phyloP scores from a whole-genome alignment of 139 green algal species.

The Chlamydomonas sp. region DNA sequence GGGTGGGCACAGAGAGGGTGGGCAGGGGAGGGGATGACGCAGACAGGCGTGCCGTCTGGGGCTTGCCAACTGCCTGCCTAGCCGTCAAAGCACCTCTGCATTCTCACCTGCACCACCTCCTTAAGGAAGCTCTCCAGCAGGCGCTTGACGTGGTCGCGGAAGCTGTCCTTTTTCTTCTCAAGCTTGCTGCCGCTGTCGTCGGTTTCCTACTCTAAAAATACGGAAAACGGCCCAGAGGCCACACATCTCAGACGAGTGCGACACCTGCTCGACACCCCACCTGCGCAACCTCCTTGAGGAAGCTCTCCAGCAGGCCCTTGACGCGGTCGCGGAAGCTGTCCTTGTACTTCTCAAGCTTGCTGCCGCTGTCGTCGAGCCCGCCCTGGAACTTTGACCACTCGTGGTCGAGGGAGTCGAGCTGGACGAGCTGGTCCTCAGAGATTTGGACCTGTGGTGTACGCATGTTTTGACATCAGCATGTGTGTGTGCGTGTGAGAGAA shows the following conservation, averaged over 20 bases:
- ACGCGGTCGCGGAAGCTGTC: conserved; percentile 70
- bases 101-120: conserved; percentile 46
- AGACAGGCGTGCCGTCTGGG: too few species aligned
- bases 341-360: conserved; percentile 66
- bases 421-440: conserved; percentile 50
- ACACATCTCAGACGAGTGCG: too few species aligned
- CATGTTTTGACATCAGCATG: too few species aligned
- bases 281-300: conserved; percentile 60
- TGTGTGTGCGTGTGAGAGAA: too few species aligned
- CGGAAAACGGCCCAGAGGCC: too few species aligned
- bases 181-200: conserved; percentile 49
- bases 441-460: too few species aligned
- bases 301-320: conserved; percentile 66
- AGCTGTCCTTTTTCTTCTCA: conserved; percentile 73
- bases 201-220: too few species aligned
- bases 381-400: conserved; percentile 53
- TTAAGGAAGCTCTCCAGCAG: conserved; percentile 74
- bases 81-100: too few species aligned
- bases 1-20: too few species aligned
- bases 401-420: conserved; percentile 51
- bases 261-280: too few species aligned
- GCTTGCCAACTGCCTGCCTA: too few species aligned
- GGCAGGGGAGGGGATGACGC: too few species aligned
- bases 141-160: conserved; percentile 57
- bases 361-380: conserved; percentile 48